Evolutionary conservation across 2,329 filamentous ascomycete genomes (phyloP).

Genomic region (Penicillium sp.): DNA sequence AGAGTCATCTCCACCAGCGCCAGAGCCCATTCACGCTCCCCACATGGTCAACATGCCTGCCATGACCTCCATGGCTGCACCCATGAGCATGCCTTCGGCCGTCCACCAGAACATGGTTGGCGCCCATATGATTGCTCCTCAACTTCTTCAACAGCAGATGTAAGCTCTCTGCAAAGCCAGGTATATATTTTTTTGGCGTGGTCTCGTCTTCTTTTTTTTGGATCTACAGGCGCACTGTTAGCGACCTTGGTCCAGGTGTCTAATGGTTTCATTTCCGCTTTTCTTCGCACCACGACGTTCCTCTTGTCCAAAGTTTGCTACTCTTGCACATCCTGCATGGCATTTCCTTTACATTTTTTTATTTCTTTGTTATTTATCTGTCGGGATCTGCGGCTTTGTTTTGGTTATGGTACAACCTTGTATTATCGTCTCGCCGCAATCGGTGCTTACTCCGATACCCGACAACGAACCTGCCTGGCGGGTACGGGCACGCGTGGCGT

Average conservation of each 20-base stretch:
- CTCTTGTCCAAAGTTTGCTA: constrained; percentile 1
- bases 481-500: constrained; percentile 18
- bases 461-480: constrained; percentile 18
- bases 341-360: constrained; percentile 7
- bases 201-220: constrained; percentile 1
- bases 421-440: constrained; percentile 14
- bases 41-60: constrained; percentile 34
- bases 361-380: constrained; percentile 16
- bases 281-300: constrained; percentile 6
- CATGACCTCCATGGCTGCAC: constrained; percentile 38
- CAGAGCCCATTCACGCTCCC: constrained; percentile 18
- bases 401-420: constrained; percentile 12
- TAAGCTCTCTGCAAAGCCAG: constrained; percentile 18
- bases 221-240: constrained; percentile 2
- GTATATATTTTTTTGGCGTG: background rate
- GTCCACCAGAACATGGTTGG: constrained; percentile 40
- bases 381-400: constrained; percentile 6
- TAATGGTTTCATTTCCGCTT: constrained; percentile 7
- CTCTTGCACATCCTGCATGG: constrained; percentile 11
- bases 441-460: constrained; percentile 4
- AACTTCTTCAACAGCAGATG: constrained; percentile 45
- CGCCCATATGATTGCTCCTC: constrained; percentile 44
- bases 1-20: constrained; percentile 62
- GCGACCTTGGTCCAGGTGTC: constrained; percentile 1
- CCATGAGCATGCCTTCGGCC: constrained; percentile 38